These are phyloP conservation scores for Fonsecaea nubica DNA, from an alignment of 2,329 filamentous ascomycete species.

Conservation along the genomic window DNA sequence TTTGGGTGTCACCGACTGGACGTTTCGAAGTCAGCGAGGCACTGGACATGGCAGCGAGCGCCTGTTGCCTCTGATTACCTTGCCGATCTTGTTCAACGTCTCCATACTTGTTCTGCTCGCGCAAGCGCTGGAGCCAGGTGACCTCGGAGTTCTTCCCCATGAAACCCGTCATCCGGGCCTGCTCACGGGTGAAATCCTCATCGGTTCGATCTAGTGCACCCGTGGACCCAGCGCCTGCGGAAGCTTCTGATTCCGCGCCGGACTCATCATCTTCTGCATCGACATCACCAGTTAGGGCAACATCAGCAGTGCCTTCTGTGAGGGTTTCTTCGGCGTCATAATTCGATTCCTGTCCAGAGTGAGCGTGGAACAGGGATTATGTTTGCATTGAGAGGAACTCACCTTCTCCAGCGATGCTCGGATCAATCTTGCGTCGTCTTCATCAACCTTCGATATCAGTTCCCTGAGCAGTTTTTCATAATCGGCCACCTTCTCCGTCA, in stretches of 20 bases:
- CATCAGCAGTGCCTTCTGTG: conserved; percentile 26
- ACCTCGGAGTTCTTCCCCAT: conserved; percentile 56
- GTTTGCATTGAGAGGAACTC: neutral
- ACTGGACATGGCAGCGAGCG: conserved; percentile 20
- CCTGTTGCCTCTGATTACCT: conserved; percentile 25
- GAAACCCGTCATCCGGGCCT: conserved; percentile 50
- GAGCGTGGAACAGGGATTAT: conserved; percentile 11
- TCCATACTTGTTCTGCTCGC: conserved; percentile 49
- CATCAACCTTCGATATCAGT: conserved; percentile 45
- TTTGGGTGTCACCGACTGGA: conserved; percentile 39
- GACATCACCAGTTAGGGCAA: conserved; percentile 38
- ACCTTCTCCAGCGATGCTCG: conserved; percentile 49
- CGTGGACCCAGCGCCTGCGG: conserved; percentile 47
- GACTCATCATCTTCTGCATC: conserved; percentile 35
- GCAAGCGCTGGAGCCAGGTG: conserved; percentile 54
- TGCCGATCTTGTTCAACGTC: conserved; percentile 17
- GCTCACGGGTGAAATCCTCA: conserved; percentile 52
- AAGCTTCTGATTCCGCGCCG: conserved; percentile 39
- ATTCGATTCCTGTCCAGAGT: conserved; percentile 20
- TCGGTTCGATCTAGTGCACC: conserved; percentile 55
- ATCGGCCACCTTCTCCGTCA: conserved; percentile 48
- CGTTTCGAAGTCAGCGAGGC: conserved; percentile 34
- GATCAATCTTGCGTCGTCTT: conserved; percentile 47
- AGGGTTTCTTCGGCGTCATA: conserved; percentile 34
- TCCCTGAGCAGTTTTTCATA: conserved; percentile 51